phyloP scores from a whole-genome alignment of 2,329 filamentous ascomycete species.

The Calonectria leucothoes region DNA sequence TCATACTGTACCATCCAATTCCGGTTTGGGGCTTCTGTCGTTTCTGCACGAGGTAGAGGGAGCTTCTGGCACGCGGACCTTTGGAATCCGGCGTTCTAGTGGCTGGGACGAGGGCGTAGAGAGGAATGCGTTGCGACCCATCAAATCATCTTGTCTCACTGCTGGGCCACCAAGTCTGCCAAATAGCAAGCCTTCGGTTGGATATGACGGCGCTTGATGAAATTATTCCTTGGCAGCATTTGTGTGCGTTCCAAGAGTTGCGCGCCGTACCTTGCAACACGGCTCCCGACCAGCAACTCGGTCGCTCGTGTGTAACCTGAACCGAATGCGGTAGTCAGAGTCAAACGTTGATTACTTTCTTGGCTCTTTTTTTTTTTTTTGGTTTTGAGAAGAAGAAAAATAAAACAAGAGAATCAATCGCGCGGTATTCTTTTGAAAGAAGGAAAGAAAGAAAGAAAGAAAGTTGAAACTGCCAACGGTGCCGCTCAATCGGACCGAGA shows the following conservation, averaged over 20 bases:
- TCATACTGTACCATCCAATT: no score
- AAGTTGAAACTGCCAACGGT: background rate
- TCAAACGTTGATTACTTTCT: no score
- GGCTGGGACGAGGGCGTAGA: background rate
- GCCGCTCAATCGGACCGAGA: background rate
- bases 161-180: background rate
- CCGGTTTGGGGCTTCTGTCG: no score
- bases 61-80: background rate
- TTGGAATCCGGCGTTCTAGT: background rate
- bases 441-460: no score
- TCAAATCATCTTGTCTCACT: background rate
- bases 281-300: background rate
- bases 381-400: no score
- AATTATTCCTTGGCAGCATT: background rate
- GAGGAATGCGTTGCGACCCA: background rate
- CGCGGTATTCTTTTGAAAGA: background rate
- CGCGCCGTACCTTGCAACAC: no score
- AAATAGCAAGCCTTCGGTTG: background rate
- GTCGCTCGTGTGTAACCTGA: background rate
- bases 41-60: background rate
- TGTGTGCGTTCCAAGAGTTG: no score
- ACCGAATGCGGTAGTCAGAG: background rate
- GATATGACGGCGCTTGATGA: background rate
- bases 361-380: no score
- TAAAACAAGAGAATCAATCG: background rate